phyloP scores from a whole-genome alignment of 805 yeast genomes.

The Yamadazyma nakazawae region DNA sequence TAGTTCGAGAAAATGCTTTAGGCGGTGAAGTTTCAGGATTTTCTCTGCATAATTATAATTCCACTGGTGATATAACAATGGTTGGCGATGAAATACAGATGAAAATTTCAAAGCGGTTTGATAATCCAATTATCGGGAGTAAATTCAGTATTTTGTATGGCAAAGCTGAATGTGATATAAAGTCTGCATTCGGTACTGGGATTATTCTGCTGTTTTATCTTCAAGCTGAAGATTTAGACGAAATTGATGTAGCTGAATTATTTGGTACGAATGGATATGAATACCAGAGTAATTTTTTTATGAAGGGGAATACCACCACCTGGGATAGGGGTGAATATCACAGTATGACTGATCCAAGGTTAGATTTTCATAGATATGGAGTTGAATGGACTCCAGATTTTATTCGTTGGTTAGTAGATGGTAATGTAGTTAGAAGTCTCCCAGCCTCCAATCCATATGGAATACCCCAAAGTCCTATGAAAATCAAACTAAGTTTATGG shows the following conservation, averaged over 20 bases:
- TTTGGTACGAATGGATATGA: conserved; percentile 34
- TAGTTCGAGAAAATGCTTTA: conserved; percentile 26
- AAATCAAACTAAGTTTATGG: conserved; percentile 36
- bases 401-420: conserved; percentile 31
- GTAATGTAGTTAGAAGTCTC: conserved; percentile 23
- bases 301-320: conserved; percentile 35
- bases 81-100: conserved; percentile 5
- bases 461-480: conserved; percentile 36
- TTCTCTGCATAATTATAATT: conserved; percentile 1
- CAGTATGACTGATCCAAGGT: conserved; percentile 22
- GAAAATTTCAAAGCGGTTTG: conserved; percentile 20
- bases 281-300: conserved; percentile 37
- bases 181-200: conserved; percentile 32
- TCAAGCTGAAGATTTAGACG: conserved; percentile 43
- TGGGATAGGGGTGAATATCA: conserved; percentile 37
- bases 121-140: conserved; percentile 32
- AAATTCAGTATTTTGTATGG: conserved; percentile 34
- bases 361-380: conserved; percentile 26
- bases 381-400: conserved; percentile 35
- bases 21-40: conserved; percentile 9
- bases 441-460: conserved; percentile 21
- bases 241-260: conserved; percentile 38
- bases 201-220: conserved; percentile 38
- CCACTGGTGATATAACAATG: conserved; percentile 7
- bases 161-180: conserved; percentile 33